Base-by-base conservation (phyloP, 2,329 filamentous ascomycete genomes). In the Aureobasidium mangrovei region DNA sequence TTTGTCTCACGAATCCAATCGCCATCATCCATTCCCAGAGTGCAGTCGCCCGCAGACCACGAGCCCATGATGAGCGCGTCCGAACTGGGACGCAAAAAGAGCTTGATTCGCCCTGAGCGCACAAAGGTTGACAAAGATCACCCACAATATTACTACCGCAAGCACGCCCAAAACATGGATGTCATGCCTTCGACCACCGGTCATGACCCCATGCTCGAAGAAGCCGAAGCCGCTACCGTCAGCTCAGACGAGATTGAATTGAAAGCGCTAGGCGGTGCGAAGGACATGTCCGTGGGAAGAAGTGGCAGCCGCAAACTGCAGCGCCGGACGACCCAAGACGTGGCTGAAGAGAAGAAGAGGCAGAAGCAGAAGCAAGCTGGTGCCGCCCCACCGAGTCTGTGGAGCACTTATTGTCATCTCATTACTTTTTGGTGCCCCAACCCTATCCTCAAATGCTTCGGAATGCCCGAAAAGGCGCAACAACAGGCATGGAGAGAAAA, bases 401-500 rank as follows among this genome's bases (percentile, higher is more conserved):
- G 93, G 93, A 94, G 90, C 64, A 84, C 94, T 3, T 98, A 98
- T 74, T 98, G 93, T 70, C 85, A 87, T 45, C 81, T 95, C 59
- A 74, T 98, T 60, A 98, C 93, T 0, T 96, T 97, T 65, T 97
- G 93, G 91, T 86, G 83, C 56, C 93, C 93, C 0, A 85, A 90
- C 66, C 86, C 91, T 58, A 72, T 96, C 29, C 75, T 98, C 53
- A 81, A 79, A 60, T 95, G 88, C 70, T 93, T 90, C 64, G 90
- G 91, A 38, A 94, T 87, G 77, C 82, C 83, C 6, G 79, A 87
- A 43, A 93, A 87, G 69, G 89, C 85, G 12, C 89, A 97, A 69
- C 86, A 90, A 66, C 81, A 89, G 64, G 93, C 93, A 2, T 98
- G 93, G 93, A 82, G 93, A 61, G 93, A 98, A 69, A 98, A 98